Evolutionary conservation across 1,139 yeast genomes (phyloP), one percentile per base, ranked within the genome.

Genomic region (Debaryomyces subglobosus): DNA sequence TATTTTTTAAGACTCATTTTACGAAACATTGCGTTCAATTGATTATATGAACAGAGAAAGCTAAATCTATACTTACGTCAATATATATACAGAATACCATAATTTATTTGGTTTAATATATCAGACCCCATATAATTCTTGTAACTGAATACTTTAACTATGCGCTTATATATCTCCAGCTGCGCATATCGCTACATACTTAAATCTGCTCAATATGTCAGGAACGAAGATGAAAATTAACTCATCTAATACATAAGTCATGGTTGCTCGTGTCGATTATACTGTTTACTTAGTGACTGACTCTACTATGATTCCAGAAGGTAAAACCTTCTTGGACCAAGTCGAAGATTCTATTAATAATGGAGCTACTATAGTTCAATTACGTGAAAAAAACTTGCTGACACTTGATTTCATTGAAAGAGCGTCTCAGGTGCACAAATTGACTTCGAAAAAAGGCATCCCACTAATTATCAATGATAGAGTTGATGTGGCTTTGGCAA

Each of bases 401-500:
- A 89, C 97, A 0, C 71, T 79, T 35, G 86, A 76, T 4, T 90
- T 92, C 61, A 74, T 89, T 23, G 71, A 69, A 30, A 70, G 84
- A 43, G 97, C 97, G 0, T 47, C 60, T 27, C 64, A 71, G 39
- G 80, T 91, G 16, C 91, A 86, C 55, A 69, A 71, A 46, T 59
- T 91, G 45, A 89, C 97, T 33, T 67, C 71, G 40, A 63, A 68
- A 36, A 78, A 75, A 40, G 78, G 79, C 0, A 82, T 92, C 16
- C 97, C 97, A 0, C 71, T 92, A 54, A 82, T 92, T 30, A 91
- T 92, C 60, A 90, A 92, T 60, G 97, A 92, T 62, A 71, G 97
- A 42, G 79, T 90, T 6, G 98, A 92, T 61, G 90, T 92, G 5
- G 97, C 97, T 0, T 70, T 91, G 45, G 97, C 97, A 0, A 75